A percentile compares a stretch with the other conserved stretches of the same genome.
Conservation (phyloP, 805 yeast genomes). For the Metschnikowia anglica region DNA sequence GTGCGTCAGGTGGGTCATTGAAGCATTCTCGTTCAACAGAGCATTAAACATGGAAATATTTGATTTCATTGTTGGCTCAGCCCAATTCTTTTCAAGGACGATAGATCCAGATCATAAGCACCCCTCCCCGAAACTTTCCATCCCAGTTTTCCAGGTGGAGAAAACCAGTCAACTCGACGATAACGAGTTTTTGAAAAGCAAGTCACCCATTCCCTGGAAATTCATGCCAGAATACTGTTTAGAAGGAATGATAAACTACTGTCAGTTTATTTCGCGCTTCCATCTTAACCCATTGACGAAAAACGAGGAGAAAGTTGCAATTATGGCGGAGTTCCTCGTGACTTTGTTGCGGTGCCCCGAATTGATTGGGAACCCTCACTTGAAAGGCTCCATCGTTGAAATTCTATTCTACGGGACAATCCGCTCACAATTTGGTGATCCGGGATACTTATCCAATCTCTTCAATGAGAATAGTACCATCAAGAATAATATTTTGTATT, state of each 20-base stretch:
- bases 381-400: slow-evolving; percentile 82
- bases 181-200: slow-evolving; percentile 62
- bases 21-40: slow-evolving; percentile 59
- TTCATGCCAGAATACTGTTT: slow-evolving; percentile 82
- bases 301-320: slow-evolving; percentile 50
- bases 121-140: slow-evolving; percentile 50
- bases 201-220: slow-evolving; percentile 74
- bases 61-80: slow-evolving; percentile 75
- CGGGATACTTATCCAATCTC: slow-evolving; percentile 72
- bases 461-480: slow-evolving; percentile 66
- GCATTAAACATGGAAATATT: slow-evolving; percentile 63
- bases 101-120: slow-evolving; percentile 70
- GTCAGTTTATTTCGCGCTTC: slow-evolving; percentile 59
- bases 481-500: slow-evolving; percentile 66
- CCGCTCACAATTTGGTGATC: slow-evolving; percentile 52
- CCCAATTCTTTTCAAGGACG: slow-evolving; percentile 65
- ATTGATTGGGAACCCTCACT: slow-evolving; percentile 85
- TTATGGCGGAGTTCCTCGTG: slow-evolving; percentile 69
- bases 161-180: slow-evolving; percentile 71
- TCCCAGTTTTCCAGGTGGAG: slow-evolving; percentile 56
- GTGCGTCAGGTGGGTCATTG: slow-evolving; percentile 54
- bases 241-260: slow-evolving; percentile 76
- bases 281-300: slow-evolving; percentile 55
- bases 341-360: slow-evolving; percentile 81
- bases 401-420: slow-evolving; percentile 72